Evolutionary conservation across 306 rosid species (phyloP).

Genomic region (Prunus padus): DNA sequence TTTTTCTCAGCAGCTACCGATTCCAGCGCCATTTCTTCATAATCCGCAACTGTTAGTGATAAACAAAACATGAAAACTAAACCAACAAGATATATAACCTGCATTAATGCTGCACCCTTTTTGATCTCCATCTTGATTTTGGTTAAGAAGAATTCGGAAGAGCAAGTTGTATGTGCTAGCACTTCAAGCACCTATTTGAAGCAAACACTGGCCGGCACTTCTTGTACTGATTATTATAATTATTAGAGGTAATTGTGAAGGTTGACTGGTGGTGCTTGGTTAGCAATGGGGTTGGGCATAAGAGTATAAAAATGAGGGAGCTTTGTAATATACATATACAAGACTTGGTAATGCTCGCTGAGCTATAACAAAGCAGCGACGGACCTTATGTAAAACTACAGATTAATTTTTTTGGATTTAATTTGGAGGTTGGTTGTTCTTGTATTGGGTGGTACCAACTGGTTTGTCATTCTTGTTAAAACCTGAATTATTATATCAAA

Average conservation of each 20-base stretch:
- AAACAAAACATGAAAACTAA: constrained; percentile 28
- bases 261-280: too few species aligned
- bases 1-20: too few species aligned
- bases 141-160: neutral
- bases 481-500: too few species aligned
- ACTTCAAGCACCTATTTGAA: neutral
- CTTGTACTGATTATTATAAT: too few species aligned
- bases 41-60: neutral
- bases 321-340: too few species aligned
- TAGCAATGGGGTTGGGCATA: too few species aligned
- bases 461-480: neutral
- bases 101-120: constrained; percentile 3
- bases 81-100: constrained; percentile 21
- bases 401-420: too few species aligned
- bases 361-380: neutral
- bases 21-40: too few species aligned
- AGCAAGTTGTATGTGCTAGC: neutral
- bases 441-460: neutral
- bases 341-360: neutral
- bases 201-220: too few species aligned
- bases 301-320: too few species aligned
- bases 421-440: neutral
- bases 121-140: constrained; percentile 33
- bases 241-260: too few species aligned
- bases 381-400: neutral